Evolutionary conservation across 371 early-diverging fungal species (phyloP), one percentile per base, ranked within the genome.

Genomic region (Mortierella sp.): DNA sequence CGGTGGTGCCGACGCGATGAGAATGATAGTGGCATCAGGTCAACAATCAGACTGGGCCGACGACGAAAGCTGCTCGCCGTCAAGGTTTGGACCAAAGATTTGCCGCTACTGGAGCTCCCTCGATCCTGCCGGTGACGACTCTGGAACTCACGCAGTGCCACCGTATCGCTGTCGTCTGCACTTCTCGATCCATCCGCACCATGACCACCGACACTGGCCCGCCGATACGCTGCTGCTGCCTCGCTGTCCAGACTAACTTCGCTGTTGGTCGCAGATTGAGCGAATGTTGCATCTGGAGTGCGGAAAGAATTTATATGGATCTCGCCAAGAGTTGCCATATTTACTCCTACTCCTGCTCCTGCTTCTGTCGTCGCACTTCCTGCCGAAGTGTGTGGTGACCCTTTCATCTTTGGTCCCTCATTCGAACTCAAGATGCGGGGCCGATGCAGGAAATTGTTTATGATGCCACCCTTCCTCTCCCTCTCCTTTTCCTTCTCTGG

Each of bases 401-500:
- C 71, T 16, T 46, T 24, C 53, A 31, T 48, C 21, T 59, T 73
- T 16, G 73, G 5, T 10, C 44, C 50, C 50, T 82, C 83, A 53
- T 70, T 82, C 11, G 71, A 37, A 16, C 75, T 72, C 46, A 79
- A 28, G 21, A 78, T 70, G 54, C 76, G 72, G 11, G 77, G 77
- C 50, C 83, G 70, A 13, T 50, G 74, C 70, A 73, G 43, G 34
- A 83, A 83, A 28, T 83, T 71, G 19, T 53, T 71, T 50, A 83
- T 79, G 5, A 83, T 70, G 31, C 83, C 79, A n/a, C 77, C 59
- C 28, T 57, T 76, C 53, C 34, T 73, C 28, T 69, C 71, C 61
- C 59, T 80, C 54, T 79, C 79, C 37, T 31, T 71, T 11, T 37
- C 28, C 26, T 31, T 71, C 21, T 37, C 28, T 48, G 19, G 40